These are phyloP conservation scores for Candida piceae DNA, from an alignment of 805 yeast species.

Conservation along the genomic window DNA sequence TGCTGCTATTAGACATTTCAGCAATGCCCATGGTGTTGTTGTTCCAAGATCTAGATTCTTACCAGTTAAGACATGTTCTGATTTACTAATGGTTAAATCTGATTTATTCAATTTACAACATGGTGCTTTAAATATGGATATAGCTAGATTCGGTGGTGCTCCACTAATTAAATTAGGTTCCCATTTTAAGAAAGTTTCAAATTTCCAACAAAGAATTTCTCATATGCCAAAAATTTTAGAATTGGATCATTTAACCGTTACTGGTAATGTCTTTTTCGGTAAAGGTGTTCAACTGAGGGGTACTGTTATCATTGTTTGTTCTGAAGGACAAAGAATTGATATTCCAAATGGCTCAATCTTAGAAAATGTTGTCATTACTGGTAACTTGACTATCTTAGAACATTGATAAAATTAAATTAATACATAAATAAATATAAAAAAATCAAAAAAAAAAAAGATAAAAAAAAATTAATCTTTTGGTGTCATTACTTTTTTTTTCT, in stretches of 20 bases:
- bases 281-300: conserved; percentile 89
- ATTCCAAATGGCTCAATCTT: conserved; percentile 94
- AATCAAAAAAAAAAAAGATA: too few relatives aligned
- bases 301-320: conserved; percentile 95
- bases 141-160: conserved; percentile 82
- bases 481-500: too few relatives aligned
- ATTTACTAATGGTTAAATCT: conserved; percentile 87
- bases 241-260: conserved; percentile 93
- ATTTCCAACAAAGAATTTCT: conserved; percentile 83
- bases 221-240: conserved; percentile 96
- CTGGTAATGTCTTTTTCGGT: conserved; percentile 93
- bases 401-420: conserved; percentile 40
- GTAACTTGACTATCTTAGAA: conserved; percentile 90
- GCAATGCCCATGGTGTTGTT: conserved; percentile 94
- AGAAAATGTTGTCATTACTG: conserved; percentile 96
- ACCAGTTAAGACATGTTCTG: conserved; percentile 97
- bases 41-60: conserved; percentile 97
- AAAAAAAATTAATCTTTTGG: too few relatives aligned
- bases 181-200: conserved; percentile 92
- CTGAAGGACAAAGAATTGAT: conserved; percentile 94
- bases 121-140: conserved; percentile 82
- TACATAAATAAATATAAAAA: neutral
- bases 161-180: conserved; percentile 96
- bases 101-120: conserved; percentile 88
- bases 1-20: conserved; percentile 95